Conservation (phyloP, 139 green algal species). For the Chlamydomonas incerta region DNA sequence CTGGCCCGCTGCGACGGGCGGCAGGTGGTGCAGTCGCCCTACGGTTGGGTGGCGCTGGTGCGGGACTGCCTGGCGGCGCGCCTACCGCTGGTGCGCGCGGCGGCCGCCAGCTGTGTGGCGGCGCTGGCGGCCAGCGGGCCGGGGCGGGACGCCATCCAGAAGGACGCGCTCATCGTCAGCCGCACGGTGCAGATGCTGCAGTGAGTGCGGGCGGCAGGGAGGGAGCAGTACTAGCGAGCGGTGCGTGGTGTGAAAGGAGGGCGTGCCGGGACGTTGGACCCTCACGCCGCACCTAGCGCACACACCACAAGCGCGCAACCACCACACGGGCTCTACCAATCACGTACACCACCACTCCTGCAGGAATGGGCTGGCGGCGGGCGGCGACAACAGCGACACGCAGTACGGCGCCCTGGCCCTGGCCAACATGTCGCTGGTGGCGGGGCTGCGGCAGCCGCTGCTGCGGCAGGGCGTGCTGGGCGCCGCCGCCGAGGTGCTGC, state of each 20-base stretch:
- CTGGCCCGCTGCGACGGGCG: conserved; percentile 8
- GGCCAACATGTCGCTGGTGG: background rate
- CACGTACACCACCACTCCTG: too few relatives aligned
- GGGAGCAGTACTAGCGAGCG: too few relatives aligned
- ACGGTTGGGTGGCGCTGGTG: background rate
- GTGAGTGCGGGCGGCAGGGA: too few relatives aligned
- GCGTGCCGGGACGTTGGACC: too few relatives aligned
- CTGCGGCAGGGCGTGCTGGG: background rate
- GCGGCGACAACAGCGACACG: conserved; percentile 28
- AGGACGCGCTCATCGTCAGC: background rate
- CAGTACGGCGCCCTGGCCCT: conserved; percentile 27
- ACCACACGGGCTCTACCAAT: too few relatives aligned
- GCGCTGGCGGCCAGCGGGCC: background rate
- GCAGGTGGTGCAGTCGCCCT: background rate
- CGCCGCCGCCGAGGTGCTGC: background rate
- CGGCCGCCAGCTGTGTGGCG: conserved; percentile 3
- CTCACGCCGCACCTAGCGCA: too few relatives aligned
- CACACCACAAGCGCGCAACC: too few relatives aligned
- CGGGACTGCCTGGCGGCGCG: background rate
- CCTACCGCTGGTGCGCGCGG: conserved; percentile 1
- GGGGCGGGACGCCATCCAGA: background rate
- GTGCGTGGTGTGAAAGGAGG: too few relatives aligned
- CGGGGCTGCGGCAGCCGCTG: background rate
- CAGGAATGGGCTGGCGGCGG: background rate
- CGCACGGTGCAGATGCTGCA: background rate